phyloP scores from a whole-genome alignment of 768 basidiomycete genomes.

The Rhodotorula taiwanensis region DNA sequence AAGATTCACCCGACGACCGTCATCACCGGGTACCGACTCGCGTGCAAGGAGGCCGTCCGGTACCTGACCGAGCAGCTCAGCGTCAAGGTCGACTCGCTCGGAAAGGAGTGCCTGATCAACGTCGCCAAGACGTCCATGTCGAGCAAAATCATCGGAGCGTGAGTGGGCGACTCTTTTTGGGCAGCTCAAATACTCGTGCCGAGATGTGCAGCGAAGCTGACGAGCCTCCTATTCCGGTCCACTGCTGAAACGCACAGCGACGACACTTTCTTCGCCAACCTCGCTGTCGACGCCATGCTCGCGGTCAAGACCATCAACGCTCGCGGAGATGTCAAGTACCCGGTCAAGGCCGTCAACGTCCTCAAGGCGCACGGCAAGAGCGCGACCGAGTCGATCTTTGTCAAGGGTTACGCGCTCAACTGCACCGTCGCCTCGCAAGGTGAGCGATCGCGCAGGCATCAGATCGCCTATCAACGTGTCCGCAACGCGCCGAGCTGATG shows the following conservation, averaged over 20 bases:
- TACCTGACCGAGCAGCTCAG: slow-evolving; percentile 97
- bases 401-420: slow-evolving; percentile 94
- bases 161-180: slow-evolving; percentile 33
- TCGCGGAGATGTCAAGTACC: slow-evolving; percentile 94
- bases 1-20: slow-evolving; percentile 99
- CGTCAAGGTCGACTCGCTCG: slow-evolving; percentile 86
- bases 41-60: slow-evolving; percentile 92
- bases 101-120: slow-evolving; percentile 84
- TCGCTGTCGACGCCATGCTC: slow-evolving; percentile 98
- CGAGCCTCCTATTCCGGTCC: no score
- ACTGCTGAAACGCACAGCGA: slow-evolving; percentile 58
- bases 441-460: slow-evolving; percentile 47
- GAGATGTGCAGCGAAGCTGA: no score
- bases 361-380: slow-evolving; percentile 96
- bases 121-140: slow-evolving; percentile 98
- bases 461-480: slow-evolving; percentile 11
- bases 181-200: not conserved
- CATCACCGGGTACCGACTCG: slow-evolving; percentile 94
- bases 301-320: slow-evolving; percentile 90
- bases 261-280: slow-evolving; percentile 93
- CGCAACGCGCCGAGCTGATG: not conserved
- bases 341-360: slow-evolving; percentile 97
- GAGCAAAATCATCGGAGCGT: slow-evolving; percentile 97
- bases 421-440: slow-evolving; percentile 99
- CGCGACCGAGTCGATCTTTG: slow-evolving; percentile 86